These are phyloP conservation scores for Isabelozyma heimii DNA, from an alignment of 805 yeast genomes.

Conservation along the genomic window DNA sequence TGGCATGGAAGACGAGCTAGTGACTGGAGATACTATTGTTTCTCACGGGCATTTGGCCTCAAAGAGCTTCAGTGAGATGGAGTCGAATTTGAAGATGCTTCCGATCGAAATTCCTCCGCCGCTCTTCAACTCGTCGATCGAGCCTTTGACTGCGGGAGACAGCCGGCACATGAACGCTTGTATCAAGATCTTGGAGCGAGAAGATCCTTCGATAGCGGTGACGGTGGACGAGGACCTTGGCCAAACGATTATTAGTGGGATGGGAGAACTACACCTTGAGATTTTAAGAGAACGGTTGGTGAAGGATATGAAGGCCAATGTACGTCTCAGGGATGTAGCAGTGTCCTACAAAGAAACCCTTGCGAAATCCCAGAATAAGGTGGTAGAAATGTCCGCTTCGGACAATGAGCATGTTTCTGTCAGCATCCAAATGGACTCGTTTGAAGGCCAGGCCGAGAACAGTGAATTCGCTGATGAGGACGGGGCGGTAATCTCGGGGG, in stretches of 20 bases:
- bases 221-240: conserved; percentile 80
- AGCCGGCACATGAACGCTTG: conserved; percentile 70
- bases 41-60: conserved; percentile 51
- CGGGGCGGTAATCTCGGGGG: conserved; percentile 36
- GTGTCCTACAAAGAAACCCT: conserved; percentile 80
- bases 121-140: conserved; percentile 80
- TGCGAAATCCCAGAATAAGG: conserved; percentile 16
- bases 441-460: conserved; percentile 36
- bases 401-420: conserved; percentile 19
- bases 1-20: conserved; percentile 63
- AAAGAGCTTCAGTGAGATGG: conserved; percentile 43
- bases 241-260: conserved; percentile 86
- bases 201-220: conserved; percentile 84
- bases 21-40: conserved; percentile 89
- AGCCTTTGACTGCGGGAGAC: conserved; percentile 83
- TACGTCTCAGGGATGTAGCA: conserved; percentile 76
- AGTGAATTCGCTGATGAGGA: conserved; percentile 35
- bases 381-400: conserved; percentile 12
- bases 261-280: conserved; percentile 96
- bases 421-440: conserved; percentile 28
- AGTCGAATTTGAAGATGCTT: conserved; percentile 48
- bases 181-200: conserved; percentile 63
- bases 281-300: conserved; percentile 77
- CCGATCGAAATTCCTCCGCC: conserved; percentile 91
- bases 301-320: conserved; percentile 79